Evolutionary conservation across 345 rosid species (phyloP).

Genomic region (Salix udensis): DNA sequence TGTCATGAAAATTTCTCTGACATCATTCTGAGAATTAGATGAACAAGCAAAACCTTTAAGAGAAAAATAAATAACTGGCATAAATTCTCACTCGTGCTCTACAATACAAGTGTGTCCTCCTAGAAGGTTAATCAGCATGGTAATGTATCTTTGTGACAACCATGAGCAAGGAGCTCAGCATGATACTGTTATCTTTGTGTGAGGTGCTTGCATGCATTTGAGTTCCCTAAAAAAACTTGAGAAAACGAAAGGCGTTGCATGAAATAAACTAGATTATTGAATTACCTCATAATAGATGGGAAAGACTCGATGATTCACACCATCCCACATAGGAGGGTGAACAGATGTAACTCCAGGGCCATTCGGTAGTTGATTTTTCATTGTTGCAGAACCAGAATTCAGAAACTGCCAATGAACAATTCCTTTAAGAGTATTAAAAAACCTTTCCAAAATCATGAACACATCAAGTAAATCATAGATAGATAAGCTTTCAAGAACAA

Average conservation of each 20-base stretch:
- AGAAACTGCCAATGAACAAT: constrained; percentile 24
- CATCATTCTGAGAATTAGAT: neutral
- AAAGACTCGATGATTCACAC: constrained; percentile 33
- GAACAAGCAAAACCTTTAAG: neutral
- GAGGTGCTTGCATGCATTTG: neutral
- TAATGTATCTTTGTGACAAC: neutral
- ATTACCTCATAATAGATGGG: constrained; percentile 40
- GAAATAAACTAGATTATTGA: neutral
- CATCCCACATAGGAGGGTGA: constrained; percentile 33
- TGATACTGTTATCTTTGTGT: neutral
- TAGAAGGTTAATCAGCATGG: too few relatives aligned
- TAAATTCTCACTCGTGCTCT: neutral
- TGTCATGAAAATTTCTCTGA: neutral
- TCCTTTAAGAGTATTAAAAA: neutral
- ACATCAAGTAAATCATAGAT: neutral
- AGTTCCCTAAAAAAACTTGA: neutral
- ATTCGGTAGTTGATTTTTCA: constrained; percentile 23
- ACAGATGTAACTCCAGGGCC: constrained; percentile 28
- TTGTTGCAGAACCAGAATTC: constrained; percentile 24
- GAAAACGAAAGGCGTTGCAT: neutral
- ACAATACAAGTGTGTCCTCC: neutral
- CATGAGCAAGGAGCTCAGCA: neutral
- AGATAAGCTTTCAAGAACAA: neutral
- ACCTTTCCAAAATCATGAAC: neutral
- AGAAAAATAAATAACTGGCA: neutral